A percentile compares a stretch with the other conserved stretches of the same genome.
Conservation (phyloP, 2,329 filamentous ascomycete species). For the Alternaria arborescens region DNA sequence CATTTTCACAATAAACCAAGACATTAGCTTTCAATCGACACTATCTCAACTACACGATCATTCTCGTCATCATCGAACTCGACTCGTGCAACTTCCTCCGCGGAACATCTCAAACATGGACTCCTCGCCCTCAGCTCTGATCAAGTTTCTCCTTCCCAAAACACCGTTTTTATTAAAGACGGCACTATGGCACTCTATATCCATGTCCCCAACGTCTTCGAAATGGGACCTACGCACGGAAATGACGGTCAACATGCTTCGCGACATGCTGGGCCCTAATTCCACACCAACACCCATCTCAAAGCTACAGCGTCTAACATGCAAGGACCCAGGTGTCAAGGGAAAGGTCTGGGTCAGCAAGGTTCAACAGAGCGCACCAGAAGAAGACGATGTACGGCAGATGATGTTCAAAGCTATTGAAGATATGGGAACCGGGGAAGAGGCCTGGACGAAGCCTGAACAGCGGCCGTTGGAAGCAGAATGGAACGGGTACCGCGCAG, state of each 20-base stretch:
- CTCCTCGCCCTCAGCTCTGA: conserved; percentile 42
- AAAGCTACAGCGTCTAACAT: conserved; percentile 65
- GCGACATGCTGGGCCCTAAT: conserved; percentile 53
- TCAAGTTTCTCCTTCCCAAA: conserved; percentile 47
- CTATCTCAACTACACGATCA: background rate
- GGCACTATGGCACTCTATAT: conserved; percentile 70
- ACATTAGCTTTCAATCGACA: background rate
- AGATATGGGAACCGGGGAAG: conserved; percentile 56
- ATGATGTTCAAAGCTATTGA: conserved; percentile 67
- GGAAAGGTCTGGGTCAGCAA: conserved; percentile 84
- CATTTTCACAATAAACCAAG: background rate
- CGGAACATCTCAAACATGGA: conserved; percentile 38
- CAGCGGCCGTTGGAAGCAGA: conserved; percentile 71
- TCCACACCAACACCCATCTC: conserved; percentile 36
- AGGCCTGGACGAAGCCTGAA: conserved; percentile 56
- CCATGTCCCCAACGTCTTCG: conserved; percentile 72
- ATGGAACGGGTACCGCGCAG: conserved; percentile 75
- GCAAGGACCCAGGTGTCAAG: conserved; percentile 73
- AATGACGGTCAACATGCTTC: conserved; percentile 75
- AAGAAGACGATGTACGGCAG: conserved; percentile 62
- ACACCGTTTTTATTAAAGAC: conserved; percentile 71
- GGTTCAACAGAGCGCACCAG: conserved; percentile 69
- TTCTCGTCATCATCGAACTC: background rate
- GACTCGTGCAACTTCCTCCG: background rate
- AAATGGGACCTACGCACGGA: conserved; percentile 83